These are phyloP conservation scores for Mallotus nudiflorus DNA, from an alignment of 345 rosid genomes.

Conservation along the genomic window DNA sequence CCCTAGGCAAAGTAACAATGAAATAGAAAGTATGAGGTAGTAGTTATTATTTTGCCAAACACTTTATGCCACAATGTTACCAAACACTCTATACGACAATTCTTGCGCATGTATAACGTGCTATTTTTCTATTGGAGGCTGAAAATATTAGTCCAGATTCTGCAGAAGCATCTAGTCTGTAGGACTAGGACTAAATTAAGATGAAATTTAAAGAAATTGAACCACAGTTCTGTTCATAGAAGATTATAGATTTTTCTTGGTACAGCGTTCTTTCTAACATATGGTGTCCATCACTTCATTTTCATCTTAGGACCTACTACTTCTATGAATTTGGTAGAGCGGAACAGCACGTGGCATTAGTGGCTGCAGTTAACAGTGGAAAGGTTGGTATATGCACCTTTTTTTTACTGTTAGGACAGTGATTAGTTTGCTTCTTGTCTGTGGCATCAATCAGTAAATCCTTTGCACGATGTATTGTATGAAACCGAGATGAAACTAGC, in stretches of 20 bases:
- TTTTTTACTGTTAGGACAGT: neutral
- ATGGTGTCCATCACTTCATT: constrained; percentile 14
- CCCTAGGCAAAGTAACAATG: neutral
- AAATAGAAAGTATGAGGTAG: neutral
- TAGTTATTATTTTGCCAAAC: neutral
- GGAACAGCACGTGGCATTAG: constrained; percentile 69
- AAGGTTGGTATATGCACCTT: constrained; percentile 47
- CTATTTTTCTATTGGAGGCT: neutral
- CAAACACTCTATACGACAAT: neutral
- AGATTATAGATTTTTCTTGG: neutral
- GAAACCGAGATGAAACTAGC: neutral
- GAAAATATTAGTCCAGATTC: neutral
- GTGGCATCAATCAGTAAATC: neutral
- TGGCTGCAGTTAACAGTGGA: constrained; percentile 71
- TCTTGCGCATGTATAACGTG: no score
- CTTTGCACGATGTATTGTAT: neutral
- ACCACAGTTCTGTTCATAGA: neutral
- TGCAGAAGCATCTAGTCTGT: neutral
- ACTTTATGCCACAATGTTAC: neutral
- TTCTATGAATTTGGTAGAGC: constrained; percentile 84
- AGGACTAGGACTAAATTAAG: neutral
- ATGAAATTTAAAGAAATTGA: constrained; percentile 6
- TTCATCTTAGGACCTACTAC: constrained; percentile 74
- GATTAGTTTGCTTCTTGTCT: neutral
- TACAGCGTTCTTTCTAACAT: constrained; percentile 6